These are phyloP conservation scores for Athelia sp. DNA, from an alignment of 1,284 basidiomycete genomes.

Conservation along the genomic window DNA sequence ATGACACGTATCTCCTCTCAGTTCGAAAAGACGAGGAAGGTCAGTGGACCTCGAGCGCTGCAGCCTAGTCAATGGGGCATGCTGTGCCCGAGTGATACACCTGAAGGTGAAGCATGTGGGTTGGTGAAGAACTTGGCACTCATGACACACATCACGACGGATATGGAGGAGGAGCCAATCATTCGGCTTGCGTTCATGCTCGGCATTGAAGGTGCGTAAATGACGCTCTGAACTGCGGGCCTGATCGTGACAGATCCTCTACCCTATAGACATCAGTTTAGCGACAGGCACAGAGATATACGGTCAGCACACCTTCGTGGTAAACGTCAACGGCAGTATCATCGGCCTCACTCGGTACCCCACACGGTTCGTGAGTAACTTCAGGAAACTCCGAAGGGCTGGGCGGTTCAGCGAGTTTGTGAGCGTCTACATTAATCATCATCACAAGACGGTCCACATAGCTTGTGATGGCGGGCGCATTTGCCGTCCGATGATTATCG, in stretches of 20 bases:
- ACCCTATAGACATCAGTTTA: constrained; percentile 76
- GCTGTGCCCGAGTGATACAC: constrained; percentile 97
- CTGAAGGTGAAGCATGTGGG: constrained; percentile 99
- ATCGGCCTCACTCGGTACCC: constrained; percentile 91
- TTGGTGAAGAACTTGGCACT: constrained; percentile 98
- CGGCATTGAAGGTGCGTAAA: constrained; percentile 80
- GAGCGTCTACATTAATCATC: constrained; percentile 94
- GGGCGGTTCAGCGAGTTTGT: constrained; percentile 96
- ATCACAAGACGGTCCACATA: constrained; percentile 94
- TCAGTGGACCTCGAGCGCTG: constrained; percentile 94
- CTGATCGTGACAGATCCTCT: constrained; percentile 9
- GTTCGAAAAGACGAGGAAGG: constrained; percentile 99
- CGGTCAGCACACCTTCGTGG: constrained; percentile 85
- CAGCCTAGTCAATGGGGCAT: constrained; percentile 99
- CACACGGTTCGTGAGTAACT: constrained; percentile 82
- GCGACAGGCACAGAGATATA: constrained; percentile 97
- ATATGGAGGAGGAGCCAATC: constrained; percentile 95
- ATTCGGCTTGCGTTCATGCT: constrained; percentile 89
- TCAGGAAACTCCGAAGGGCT: constrained; percentile 89
- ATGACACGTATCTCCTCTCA: constrained; percentile 99
- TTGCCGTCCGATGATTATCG: constrained; percentile 97
- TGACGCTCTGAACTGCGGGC: background rate
- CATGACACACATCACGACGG: constrained; percentile 99
- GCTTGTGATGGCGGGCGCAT: constrained; percentile 98
- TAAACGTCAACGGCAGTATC: constrained; percentile 96